Conservation (phyloP, 768 basidiomycete genomes). For the Tubosaeta sp. region DNA sequence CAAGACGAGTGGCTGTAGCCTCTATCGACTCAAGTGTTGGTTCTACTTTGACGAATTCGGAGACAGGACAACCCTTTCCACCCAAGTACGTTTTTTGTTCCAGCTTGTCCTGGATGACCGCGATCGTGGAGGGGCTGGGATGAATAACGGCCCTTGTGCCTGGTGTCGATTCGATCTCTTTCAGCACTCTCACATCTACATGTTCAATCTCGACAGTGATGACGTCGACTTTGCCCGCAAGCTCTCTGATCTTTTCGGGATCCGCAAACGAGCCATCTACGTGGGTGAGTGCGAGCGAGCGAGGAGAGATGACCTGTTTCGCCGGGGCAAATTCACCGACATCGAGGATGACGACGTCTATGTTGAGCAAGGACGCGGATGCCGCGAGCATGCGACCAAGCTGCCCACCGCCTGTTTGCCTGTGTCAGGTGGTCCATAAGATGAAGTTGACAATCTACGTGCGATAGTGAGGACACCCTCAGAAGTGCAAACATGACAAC, state of each 20-base stretch:
- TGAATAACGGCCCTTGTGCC: slow-evolving; percentile 43
- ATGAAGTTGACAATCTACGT: slow-evolving; percentile 6
- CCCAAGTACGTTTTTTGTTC: slow-evolving; percentile 58
- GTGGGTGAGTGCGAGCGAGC: slow-evolving; percentile 49
- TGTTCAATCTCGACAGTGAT: slow-evolving; percentile 98
- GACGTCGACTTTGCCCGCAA: slow-evolving; percentile 78
- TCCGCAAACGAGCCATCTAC: slow-evolving; percentile 89
- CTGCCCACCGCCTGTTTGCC: slow-evolving; percentile 81
- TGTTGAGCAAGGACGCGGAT: slow-evolving; percentile 82
- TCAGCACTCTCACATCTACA: slow-evolving; percentile 74
- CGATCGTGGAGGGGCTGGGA: slow-evolving; percentile 78
- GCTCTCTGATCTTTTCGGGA: slow-evolving; percentile 67
- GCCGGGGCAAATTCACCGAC: slow-evolving; percentile 77
- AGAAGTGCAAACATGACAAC: background rate
- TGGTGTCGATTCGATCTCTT: slow-evolving; percentile 34
- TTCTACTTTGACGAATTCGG: slow-evolving; percentile 59
- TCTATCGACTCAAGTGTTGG: slow-evolving; percentile 47
- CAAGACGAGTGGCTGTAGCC: slow-evolving; percentile 53
- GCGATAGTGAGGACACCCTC: slow-evolving; percentile 6
- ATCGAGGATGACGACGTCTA: slow-evolving; percentile 83
- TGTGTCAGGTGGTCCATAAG: background rate
- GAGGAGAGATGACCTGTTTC: slow-evolving; percentile 75
- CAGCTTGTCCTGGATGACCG: slow-evolving; percentile 78
- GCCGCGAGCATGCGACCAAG: slow-evolving; percentile 95
- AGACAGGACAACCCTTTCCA: slow-evolving; percentile 47